Base-by-base conservation (phyloP, 2,329 filamentous ascomycete species). In the Fusarium annulatum region DNA sequence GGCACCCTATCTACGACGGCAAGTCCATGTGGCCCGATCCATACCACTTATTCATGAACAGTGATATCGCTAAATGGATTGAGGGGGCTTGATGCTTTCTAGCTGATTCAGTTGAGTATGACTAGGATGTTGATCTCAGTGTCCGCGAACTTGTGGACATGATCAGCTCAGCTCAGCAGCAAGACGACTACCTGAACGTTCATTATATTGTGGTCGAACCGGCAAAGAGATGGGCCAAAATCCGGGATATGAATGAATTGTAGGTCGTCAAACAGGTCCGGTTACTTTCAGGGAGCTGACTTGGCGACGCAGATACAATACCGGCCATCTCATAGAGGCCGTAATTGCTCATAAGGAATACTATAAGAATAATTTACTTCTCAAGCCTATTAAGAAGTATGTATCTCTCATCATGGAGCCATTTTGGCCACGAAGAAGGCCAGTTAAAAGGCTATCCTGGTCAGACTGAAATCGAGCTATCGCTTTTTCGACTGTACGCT, bases 141-240 rank as follows among this genome's bases (percentile, higher is more conserved):
- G 59, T 68, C 9, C 41, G 61, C 74, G 83, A 91, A 68, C 79
- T 91, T 28, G 88, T 89, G 3, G 81, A 83, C 4, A 90, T 89
- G 85, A 89, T 91, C 21, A 76, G 84, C 15, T 79, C 76, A 11
- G 89, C 89, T 2, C 89, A 91, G 79, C 85, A 88, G 61, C 79
- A 82, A 5, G 90, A 91, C 73, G 89, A 89, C 5, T 91, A 91
- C 76, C 77, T 92, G 34, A 91, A 91, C 75, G 86, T 90, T 9
- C 88, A 91, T 76, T 91, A 87, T 70, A 89, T 88, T 1, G 86
- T 91, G 1, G 86, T 90, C 2, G 87, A 88, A 52, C 88, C 87
- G 0, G 84, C 81, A 1, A 86, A 86, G 57, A 79, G 89, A 19
- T 91, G 88, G 81, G 85, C 86, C 0, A 91, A 91, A 72, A 73